Conservation (phyloP, 176 grass and related monocot genomes). For the Secale cereale region DNA sequence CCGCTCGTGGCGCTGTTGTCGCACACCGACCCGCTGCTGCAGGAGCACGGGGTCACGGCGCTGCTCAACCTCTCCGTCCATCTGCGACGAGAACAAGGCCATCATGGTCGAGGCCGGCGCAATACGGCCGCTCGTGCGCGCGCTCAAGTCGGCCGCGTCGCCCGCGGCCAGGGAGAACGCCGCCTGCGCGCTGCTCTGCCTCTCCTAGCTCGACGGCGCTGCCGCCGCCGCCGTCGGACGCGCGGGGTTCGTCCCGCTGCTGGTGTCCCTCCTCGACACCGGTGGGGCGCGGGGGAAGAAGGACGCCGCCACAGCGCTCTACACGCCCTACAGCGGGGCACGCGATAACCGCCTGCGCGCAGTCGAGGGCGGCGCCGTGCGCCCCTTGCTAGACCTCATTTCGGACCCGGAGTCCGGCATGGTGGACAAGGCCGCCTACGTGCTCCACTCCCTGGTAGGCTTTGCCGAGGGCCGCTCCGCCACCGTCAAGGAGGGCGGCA, state of each 20-base stretch:
- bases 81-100: too few relatives aligned
- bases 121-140: too few relatives aligned
- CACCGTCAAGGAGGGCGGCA: constrained; percentile 65
- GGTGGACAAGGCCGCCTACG: constrained; percentile 94
- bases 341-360: constrained; percentile 63
- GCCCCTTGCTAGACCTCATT: constrained; percentile 75
- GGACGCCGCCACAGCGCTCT: constrained; percentile 84
- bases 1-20: too few relatives aligned
- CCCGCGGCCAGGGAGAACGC: constrained; percentile 77
- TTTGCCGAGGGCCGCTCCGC: constrained; percentile 44
- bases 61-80: too few relatives aligned
- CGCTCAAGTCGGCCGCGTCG: too few relatives aligned
- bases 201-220: constrained; percentile 56
- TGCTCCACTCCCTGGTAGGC: constrained; percentile 50
- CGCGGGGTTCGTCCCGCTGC: constrained; percentile 58
- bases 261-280: constrained; percentile 71
- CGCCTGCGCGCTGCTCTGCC: constrained; percentile 61
- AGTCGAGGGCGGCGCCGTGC: constrained; percentile 59
- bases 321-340: constrained; percentile 50
- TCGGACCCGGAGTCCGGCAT: constrained; percentile 74
- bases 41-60: too few relatives aligned
- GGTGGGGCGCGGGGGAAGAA: constrained; percentile 73
- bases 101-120: too few relatives aligned
- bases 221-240: constrained; percentile 53
- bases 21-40: too few relatives aligned